Conservation (phyloP, 768 basidiomycete genomes). For the Ramaria rubella region DNA sequence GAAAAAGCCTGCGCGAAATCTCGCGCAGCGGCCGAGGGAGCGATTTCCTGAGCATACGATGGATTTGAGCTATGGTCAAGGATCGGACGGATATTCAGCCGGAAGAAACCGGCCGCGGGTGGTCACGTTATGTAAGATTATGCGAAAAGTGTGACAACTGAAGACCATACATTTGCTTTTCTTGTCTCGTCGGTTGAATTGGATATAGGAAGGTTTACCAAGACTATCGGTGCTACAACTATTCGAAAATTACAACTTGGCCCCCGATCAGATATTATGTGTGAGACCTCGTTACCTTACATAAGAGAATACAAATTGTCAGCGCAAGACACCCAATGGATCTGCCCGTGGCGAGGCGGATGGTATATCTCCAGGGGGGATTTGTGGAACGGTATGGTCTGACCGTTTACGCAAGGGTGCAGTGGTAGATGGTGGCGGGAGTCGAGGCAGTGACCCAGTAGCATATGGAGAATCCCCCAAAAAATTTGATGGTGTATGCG, state of each 20-base stretch:
- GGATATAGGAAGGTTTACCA: no score
- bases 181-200: no score
- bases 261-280: no score
- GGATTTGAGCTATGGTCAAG: conserved; percentile 22
- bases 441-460: conserved; percentile 41
- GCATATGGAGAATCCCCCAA: conserved; percentile 24
- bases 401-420: conserved; percentile 28
- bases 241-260: no score
- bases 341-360: conserved; percentile 11
- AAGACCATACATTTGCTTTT: no score
- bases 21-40: conserved; percentile 44
- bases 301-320: neutral
- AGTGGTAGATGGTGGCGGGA: conserved; percentile 34
- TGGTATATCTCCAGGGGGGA: conserved; percentile 12
- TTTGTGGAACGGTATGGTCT: conserved; percentile 22
- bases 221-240: no score
- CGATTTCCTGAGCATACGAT: conserved; percentile 58
- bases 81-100: conserved; percentile 17
- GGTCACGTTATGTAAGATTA: no score
- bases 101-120: neutral
- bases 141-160: no score
- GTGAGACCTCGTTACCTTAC: no score
- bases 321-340: conserved; percentile 22
- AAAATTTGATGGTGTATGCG: conserved; percentile 49
- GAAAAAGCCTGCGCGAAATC: conserved; percentile 54